Conservation (phyloP, 169 alveolate species). For the Eimeria sp. region DNA sequence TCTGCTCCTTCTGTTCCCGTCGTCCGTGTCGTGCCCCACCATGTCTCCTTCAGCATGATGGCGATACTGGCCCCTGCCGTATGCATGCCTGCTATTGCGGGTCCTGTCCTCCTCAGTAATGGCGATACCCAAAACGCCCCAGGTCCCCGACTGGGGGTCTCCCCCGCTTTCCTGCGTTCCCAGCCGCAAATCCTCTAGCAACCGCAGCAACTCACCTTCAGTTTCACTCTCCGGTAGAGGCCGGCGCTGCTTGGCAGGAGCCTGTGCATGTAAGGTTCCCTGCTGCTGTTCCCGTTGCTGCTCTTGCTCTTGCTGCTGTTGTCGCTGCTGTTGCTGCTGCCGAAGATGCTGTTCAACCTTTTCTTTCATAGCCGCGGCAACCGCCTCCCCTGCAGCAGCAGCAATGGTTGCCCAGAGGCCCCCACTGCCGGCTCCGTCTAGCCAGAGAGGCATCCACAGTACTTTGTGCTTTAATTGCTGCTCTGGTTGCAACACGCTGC, state of each 20-base stretch:
- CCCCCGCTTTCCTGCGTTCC: background rate
- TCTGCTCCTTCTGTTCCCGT: background rate
- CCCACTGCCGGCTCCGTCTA: constrained; percentile 15
- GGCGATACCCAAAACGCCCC: constrained; percentile 62
- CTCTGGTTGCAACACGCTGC: background rate
- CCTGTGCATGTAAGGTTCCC: background rate
- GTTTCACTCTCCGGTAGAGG: background rate
- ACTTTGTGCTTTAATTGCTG: background rate
- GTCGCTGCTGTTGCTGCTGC: background rate
- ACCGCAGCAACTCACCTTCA: constrained; percentile 10
- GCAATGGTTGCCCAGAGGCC: constrained; percentile 31
- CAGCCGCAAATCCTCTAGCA: constrained; percentile 36
- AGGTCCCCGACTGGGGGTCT: background rate
- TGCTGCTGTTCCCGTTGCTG: background rate
- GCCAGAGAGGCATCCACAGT: background rate
- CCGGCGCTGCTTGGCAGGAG: background rate
- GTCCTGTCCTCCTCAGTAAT: background rate
- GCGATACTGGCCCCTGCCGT: background rate
- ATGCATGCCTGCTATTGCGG: background rate
- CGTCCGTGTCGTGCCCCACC: background rate
- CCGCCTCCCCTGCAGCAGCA: constrained; percentile 57
- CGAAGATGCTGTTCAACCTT: background rate
- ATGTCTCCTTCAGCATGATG: background rate
- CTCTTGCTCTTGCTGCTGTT: background rate
- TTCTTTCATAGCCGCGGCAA: constrained; percentile 42